Percentiles rank a stretch among this genome's conserved stretches.
Evolutionary conservation across 1,139 yeast genomes (phyloP).

Genomic region (Geotrichum histeridarum): DNA sequence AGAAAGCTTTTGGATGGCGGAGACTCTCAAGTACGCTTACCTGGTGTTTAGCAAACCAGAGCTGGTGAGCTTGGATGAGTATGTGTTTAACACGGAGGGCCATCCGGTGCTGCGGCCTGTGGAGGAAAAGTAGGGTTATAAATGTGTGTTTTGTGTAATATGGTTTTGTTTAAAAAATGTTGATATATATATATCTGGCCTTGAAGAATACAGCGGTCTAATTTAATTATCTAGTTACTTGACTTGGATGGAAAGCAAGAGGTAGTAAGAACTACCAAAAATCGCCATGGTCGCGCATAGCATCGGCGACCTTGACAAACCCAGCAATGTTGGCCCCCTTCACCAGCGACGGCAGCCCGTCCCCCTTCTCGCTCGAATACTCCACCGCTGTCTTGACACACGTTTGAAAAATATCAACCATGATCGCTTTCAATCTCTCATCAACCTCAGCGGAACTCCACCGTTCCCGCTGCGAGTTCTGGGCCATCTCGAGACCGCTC

Average conservation of each 20-base stretch:
- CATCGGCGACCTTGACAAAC: constrained; percentile 95
- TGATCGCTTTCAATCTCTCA: constrained; percentile 76
- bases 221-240: neutral
- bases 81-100: constrained; percentile 74
- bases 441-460: constrained; percentile 93
- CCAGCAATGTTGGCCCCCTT: constrained; percentile 99
- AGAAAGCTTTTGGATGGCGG: constrained; percentile 76
- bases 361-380: constrained; percentile 65
- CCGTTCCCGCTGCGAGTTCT: constrained; percentile 87
- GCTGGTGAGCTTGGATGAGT: constrained; percentile 59
- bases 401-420: constrained; percentile 89
- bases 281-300: constrained; percentile 97
- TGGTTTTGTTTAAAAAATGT: neutral
- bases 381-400: constrained; percentile 82
- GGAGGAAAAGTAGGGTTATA: neutral
- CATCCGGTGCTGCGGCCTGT: constrained; percentile 49
- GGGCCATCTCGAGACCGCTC: constrained; percentile 98
- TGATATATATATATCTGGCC: neutral
- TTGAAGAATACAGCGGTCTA: neutral
- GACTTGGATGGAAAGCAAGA: neutral
- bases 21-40: constrained; percentile 70
- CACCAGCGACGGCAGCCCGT: constrained; percentile 81
- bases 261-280: constrained; percentile 38
- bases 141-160: neutral
- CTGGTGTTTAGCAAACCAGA: constrained; percentile 60